A percentile compares a stretch with the other conserved stretches of the same genome.
These are phyloP conservation scores for Sporothrix variecibatus DNA, from an alignment of 2,329 filamentous ascomycete genomes.

Conservation along the genomic window DNA sequence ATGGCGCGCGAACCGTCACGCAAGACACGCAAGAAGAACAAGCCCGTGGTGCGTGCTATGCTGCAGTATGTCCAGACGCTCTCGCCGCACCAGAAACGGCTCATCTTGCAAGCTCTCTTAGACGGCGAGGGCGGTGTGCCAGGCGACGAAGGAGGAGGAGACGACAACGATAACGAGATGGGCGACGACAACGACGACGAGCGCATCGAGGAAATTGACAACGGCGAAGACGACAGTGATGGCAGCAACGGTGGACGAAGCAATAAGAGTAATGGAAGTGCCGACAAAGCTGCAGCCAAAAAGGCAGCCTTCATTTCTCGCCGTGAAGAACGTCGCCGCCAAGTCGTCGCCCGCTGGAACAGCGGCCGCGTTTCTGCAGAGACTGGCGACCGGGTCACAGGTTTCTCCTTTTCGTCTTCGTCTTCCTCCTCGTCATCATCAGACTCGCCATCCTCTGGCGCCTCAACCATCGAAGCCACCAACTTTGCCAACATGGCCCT, in stretches of 20 bases:
- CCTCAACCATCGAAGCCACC: neutral
- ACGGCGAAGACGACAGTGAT: neutral
- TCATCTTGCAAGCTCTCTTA: constrained; percentile 23
- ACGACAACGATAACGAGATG: neutral
- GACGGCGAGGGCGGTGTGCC: neutral
- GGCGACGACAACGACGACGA: constrained; percentile 13
- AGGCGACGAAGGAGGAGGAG: neutral
- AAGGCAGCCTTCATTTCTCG: neutral
- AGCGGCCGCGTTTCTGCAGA: neutral
- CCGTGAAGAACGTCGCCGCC: constrained; percentile 15
- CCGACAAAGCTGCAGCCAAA: neutral
- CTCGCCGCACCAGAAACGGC: constrained; percentile 27
- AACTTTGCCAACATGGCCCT: neutral
- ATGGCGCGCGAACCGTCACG: neutral
- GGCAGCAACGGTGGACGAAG: neutral
- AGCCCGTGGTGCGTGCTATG: constrained; percentile 25
- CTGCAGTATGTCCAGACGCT: constrained; percentile 27
- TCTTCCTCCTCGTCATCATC: neutral
- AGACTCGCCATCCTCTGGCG: neutral
- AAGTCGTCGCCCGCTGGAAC: neutral
- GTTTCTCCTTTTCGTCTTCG: neutral
- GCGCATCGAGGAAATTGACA: constrained; percentile 12
- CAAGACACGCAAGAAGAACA: constrained; percentile 13
- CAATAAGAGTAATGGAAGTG: neutral
- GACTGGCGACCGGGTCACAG: neutral